Base-by-base conservation (phyloP, 306 rosid genomes). In the Quercus ilex region DNA sequence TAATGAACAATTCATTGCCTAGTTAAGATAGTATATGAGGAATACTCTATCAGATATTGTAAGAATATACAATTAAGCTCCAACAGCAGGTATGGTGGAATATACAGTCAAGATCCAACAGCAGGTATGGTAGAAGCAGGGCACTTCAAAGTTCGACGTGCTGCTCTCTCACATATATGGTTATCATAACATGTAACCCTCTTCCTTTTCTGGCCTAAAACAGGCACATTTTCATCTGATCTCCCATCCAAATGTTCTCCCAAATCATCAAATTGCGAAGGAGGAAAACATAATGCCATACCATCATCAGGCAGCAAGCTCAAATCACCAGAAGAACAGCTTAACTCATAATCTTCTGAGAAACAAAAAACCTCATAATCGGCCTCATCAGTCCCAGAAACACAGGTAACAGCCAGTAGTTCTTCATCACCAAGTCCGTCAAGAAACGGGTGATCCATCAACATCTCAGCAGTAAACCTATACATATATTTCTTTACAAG, bases 381-480 rank as follows among this genome's bases (percentile, higher is more conserved):
- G 3, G 11, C 46, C 46, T 38, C 11, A 38, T 65, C 13, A 5
- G 46, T 9, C 15, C 21, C 35, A 1, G 71, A 65, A 65, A 30
- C 6, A 6, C 70, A 28, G 70, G 70, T 14, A 38, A 20, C 13
- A 65, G 9, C 71, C 19, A 6, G 49, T 10, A 65, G 6, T 19
- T 30, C 13, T 31, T 73, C 55, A 28, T 46, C 52, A 46, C 19
- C 71, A 31, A 3, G 23, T 18, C 49, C 49, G 0, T 71, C 25
- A 9, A 78, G n/a, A 23, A 82, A 82, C 2, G 73, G 72, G 35
- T 62, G 64, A 21, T 15, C 21, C 83, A 83, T 28, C 8, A 83
- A 69, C 83, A 75, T 79, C 69, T 79, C 81, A 43, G 87, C 77
- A 26, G 81, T 83, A 41, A 83, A 75, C n/a, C 87, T 76, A 17